Conservation (phyloP, 345 rosid species). For the Brassica nigra region DNA sequence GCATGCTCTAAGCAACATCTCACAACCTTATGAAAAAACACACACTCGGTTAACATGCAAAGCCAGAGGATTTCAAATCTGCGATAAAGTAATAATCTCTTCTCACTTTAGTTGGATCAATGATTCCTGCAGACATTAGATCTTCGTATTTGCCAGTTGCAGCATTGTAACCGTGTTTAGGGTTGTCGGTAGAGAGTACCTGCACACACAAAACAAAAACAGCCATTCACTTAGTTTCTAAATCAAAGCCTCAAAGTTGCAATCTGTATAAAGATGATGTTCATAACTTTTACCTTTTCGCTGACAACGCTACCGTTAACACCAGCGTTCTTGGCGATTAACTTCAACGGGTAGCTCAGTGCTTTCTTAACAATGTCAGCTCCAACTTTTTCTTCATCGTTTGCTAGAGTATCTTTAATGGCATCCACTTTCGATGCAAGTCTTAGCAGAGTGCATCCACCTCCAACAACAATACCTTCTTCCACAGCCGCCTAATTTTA, state of each 20-base stretch:
- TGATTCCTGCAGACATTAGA: slow-evolving; percentile 89
- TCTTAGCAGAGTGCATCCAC: slow-evolving; percentile 75
- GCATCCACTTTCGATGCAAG: slow-evolving; percentile 66
- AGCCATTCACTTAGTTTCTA: background rate
- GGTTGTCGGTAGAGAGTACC: slow-evolving; percentile 72
- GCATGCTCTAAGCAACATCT: slow-evolving; percentile 98
- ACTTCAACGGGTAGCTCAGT: slow-evolving; percentile 75
- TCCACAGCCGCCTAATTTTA: slow-evolving; percentile 60
- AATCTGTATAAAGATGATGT: background rate
- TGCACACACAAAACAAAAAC: slow-evolving; percentile 9
- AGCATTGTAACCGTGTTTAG: slow-evolving; percentile 77
- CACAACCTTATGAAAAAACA: slow-evolving; percentile 58
- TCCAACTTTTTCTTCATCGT: slow-evolving; percentile 92
- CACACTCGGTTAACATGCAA: background rate
- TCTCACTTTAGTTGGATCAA: slow-evolving; percentile 84
- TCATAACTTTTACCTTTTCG: slow-evolving; percentile 56
- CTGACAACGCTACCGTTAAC: slow-evolving; percentile 91
- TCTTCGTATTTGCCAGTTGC: slow-evolving; percentile 88
- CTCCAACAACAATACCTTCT: slow-evolving; percentile 85
- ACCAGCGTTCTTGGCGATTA: slow-evolving; percentile 91
- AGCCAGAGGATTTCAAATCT: background rate
- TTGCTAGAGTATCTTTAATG: slow-evolving; percentile 65
- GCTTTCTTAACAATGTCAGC: slow-evolving; percentile 90
- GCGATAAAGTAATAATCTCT: background rate
- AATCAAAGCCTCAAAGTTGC: slow-evolving; percentile 1